Evolutionary conservation across 2,329 filamentous ascomycete species (phyloP), one percentile per base, ranked within the genome.

Genomic region (Penicillium sumatraense): DNA sequence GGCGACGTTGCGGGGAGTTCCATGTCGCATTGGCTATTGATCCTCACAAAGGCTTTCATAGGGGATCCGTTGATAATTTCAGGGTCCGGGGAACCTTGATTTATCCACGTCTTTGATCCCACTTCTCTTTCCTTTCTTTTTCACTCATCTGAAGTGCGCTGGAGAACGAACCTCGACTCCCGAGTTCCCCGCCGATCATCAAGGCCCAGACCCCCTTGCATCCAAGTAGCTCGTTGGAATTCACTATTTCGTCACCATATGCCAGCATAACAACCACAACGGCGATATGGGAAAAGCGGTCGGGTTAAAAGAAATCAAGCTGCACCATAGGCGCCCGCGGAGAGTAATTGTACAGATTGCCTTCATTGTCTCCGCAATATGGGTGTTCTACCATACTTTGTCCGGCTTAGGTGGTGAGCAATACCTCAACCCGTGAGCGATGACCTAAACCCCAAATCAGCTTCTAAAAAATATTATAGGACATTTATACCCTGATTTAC

Each of bases 231-330:
- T 5, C 27, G n/a, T 21, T 46, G 42, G 42, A 31, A 46, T 46
- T 33, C 42, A n/a, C 42, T 9, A 46, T 18, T 13, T 27, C 11
- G 5, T 7, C 26, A 21, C 16, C n/a, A 13, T 44, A 26, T 46
- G 42, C 16, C 8, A 29, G 16, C 6, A 46, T 42, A 24, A 24
- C 5, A 20, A 29, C 14, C n/a, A 29, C 9, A 21, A 8, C 40
- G 42, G 16, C 42, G 42, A 46, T 4, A 46, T 46, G 42, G 27
- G 42, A 10, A 46, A 46, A 31, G 5, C 26, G 18, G 42, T 21
- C 24, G 26, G 42, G 16, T 18, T 46, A 10, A 46, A 29, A 46
- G 42, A 46, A 9, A 46, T 46, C 42, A 46, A 46, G 13, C 42
- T 46, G 13, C 42, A 46, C 10, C 42, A 46, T 31, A 29, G 42